Conservation (phyloP, 2,329 filamentous ascomycete species). For the Stemphylium vesicarium region DNA sequence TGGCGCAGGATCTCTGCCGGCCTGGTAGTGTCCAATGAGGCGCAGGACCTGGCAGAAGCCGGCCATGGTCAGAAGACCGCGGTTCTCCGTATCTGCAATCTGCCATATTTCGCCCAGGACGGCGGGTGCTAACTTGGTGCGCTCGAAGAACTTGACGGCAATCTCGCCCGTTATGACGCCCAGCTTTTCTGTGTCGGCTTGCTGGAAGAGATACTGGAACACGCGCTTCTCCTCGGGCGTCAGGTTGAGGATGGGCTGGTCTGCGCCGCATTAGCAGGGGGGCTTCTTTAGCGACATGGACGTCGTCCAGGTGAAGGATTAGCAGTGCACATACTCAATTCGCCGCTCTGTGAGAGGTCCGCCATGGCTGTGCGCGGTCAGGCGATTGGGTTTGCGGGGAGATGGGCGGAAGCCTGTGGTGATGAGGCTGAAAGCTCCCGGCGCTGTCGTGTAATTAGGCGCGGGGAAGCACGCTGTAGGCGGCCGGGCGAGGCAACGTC, state of each 20-base stretch:
- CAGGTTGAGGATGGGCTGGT: conserved; percentile 74
- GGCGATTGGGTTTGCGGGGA: conserved; percentile 25
- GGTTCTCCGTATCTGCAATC: conserved; percentile 95
- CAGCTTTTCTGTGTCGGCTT: conserved; percentile 88
- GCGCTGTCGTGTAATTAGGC: conserved; percentile 34
- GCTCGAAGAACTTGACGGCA: conserved; percentile 97
- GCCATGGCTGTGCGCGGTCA: conserved; percentile 42
- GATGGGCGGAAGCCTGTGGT: conserved; percentile 27
- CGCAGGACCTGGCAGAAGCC: conserved; percentile 93
- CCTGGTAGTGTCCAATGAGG: conserved; percentile 95
- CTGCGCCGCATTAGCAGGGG: conserved; percentile 33
- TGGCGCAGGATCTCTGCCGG: conserved; percentile 77
- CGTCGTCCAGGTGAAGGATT: conserved; percentile 3
- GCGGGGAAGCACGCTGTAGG: conserved; percentile 40
- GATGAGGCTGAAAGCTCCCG: conserved; percentile 41
- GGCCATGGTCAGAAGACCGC: conserved; percentile 87
- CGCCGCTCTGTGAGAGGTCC: conserved; percentile 42
- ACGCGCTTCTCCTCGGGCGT: conserved; percentile 90
- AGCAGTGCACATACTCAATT: conserved; percentile 40
- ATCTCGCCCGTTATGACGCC: conserved; percentile 95
- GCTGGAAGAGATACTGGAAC: conserved; percentile 90
- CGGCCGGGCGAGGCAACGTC: conserved; percentile 21
- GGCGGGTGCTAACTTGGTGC: conserved; percentile 85
- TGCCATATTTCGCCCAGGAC: conserved; percentile 98
- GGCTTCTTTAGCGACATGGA: neutral